Conservation (phyloP, 768 basidiomycete species). For the Exidia glandulosa region DNA sequence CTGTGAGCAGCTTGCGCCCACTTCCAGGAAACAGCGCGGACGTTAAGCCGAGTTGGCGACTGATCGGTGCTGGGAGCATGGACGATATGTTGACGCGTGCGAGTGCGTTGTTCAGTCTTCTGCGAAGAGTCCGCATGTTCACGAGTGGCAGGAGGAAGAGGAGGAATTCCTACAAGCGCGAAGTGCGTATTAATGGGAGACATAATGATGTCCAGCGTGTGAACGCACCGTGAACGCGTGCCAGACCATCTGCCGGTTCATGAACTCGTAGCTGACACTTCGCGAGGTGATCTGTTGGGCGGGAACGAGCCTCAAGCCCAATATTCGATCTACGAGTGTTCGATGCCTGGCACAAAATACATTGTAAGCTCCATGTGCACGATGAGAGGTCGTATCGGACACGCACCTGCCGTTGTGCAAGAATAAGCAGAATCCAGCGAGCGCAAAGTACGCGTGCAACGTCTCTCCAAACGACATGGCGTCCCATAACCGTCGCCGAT, state of each 20-base stretch:
- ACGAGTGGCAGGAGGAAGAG: constrained; percentile 84
- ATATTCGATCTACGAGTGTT: constrained; percentile 66
- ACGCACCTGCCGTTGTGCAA: constrained; percentile 77
- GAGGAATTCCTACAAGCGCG: constrained; percentile 69
- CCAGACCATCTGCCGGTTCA: constrained; percentile 99
- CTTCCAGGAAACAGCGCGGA: background rate
- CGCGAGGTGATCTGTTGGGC: constrained; percentile 56
- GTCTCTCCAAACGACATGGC: constrained; percentile 57
- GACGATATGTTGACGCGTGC: constrained; percentile 2
- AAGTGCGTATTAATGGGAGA: background rate
- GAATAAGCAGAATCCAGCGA: constrained; percentile 75
- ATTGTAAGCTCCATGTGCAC: background rate
- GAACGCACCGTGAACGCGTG: constrained; percentile 85
- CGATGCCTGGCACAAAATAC: constrained; percentile 51
- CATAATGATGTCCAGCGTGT: background rate
- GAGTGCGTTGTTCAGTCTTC: constrained; percentile 33
- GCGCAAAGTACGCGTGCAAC: constrained; percentile 44
- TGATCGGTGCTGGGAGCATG: constrained; percentile 6
- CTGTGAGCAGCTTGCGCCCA: constrained; percentile 16
- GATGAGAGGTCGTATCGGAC: too few relatives aligned
- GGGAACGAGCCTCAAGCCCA: constrained; percentile 65
- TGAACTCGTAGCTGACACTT: constrained; percentile 94
- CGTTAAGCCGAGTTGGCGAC: constrained; percentile 5
- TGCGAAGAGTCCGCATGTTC: constrained; percentile 53
- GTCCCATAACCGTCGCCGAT: constrained; percentile 64